Percentiles rank a stretch among this genome's conserved stretches.
Conservation (phyloP, 495 filamentous ascomycete genomes). For the Penicillium lagena region DNA sequence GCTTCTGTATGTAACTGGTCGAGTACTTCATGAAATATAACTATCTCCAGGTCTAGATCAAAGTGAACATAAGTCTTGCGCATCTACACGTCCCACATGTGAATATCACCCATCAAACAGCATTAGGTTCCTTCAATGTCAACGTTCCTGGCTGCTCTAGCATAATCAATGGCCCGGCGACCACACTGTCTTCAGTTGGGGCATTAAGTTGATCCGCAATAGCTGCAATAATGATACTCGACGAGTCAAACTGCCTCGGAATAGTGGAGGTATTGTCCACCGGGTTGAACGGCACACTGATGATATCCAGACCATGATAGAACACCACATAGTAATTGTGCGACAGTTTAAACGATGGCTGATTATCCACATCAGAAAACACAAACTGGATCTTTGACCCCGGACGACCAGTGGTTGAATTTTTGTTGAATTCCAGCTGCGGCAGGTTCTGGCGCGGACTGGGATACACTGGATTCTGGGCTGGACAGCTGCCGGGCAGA, state of each 20-base stretch:
- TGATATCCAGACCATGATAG: constrained; percentile 39
- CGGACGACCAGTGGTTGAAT: constrained; percentile 31
- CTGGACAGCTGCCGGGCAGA: constrained; percentile 41
- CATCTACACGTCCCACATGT: no score
- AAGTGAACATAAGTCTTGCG: no score
- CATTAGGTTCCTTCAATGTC: neutral
- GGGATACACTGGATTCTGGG: constrained; percentile 42
- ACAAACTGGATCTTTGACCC: constrained; percentile 34
- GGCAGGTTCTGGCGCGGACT: constrained; percentile 38
- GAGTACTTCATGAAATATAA: no score
- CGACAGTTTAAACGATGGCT: constrained; percentile 31
- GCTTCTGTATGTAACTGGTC: no score
- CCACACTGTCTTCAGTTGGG: constrained; percentile 37
- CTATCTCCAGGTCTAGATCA: no score
- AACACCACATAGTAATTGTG: constrained; percentile 44
- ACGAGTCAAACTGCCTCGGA: constrained; percentile 35
- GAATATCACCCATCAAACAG: neutral
- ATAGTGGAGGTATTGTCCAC: constrained; percentile 31
- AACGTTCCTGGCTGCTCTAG: constrained; percentile 27
- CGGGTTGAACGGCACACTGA: constrained; percentile 40
- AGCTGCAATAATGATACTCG: constrained; percentile 39
- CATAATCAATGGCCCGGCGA: constrained; percentile 34
- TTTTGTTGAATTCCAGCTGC: constrained; percentile 24
- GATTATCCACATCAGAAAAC: constrained; percentile 30
- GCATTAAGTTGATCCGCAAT: constrained; percentile 39